phyloP scores from a whole-genome alignment of 2,329 filamentous ascomycete genomes.

The Xylariaceae sp. region DNA sequence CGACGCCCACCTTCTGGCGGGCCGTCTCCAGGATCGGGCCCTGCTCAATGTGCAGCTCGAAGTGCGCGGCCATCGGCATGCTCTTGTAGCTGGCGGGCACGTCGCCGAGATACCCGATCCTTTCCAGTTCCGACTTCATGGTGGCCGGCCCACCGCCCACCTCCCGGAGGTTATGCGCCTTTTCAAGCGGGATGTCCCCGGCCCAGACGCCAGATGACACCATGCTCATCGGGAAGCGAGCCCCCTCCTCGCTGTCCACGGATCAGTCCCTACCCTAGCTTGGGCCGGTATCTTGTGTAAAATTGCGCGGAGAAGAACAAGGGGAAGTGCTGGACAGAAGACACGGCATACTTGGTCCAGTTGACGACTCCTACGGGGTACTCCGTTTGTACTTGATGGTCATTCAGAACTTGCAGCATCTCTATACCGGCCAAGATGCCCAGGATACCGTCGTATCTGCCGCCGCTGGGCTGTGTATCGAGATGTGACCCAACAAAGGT shows the following conservation, averaged over 20 bases:
- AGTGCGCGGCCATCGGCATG: slow-evolving; percentile 66
- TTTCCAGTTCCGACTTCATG: slow-evolving; percentile 60
- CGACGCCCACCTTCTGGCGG: slow-evolving; percentile 58
- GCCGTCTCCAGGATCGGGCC: slow-evolving; percentile 62
- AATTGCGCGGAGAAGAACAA: not conserved
- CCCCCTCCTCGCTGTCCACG: slow-evolving; percentile 58
- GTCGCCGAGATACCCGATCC: slow-evolving; percentile 62
- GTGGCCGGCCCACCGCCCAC: slow-evolving; percentile 53
- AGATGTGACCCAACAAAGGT: slow-evolving; percentile 66
- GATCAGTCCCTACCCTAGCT: not conserved
- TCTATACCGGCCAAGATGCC: slow-evolving; percentile 69
- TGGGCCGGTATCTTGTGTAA: not conserved
- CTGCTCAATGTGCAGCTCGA: slow-evolving; percentile 82
- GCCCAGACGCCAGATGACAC: slow-evolving; percentile 71
- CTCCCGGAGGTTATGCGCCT: slow-evolving; percentile 54
- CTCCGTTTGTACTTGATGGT: slow-evolving; percentile 60
- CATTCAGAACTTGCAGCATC: slow-evolving; percentile 59
- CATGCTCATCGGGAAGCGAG: slow-evolving; percentile 71
- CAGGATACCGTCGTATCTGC: slow-evolving; percentile 69
- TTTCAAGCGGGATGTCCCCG: slow-evolving; percentile 53
- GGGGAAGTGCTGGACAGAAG: not conserved
- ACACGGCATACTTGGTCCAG: slow-evolving; percentile 55
- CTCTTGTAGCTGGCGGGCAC: slow-evolving; percentile 47
- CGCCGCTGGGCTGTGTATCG: slow-evolving; percentile 57
- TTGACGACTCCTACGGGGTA: slow-evolving; percentile 69